A percentile compares a stretch with the other conserved stretches of the same genome.
Conservation (phyloP, 2,329 filamentous ascomycete genomes). For the Epicoccum nigrum region DNA sequence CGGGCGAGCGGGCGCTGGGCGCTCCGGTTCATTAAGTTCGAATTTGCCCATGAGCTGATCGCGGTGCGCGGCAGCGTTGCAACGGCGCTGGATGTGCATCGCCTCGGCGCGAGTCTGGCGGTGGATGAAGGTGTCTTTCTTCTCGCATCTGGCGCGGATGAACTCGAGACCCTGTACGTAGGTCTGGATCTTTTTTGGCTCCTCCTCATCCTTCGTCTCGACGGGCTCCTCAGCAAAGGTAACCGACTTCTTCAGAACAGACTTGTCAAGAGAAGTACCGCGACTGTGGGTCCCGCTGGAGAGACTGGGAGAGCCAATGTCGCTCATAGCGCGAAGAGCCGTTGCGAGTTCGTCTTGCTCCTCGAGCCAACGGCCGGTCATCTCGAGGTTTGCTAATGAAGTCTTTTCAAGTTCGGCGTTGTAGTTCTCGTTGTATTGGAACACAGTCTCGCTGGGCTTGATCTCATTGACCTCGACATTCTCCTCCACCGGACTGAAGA, state of each 20-base stretch:
- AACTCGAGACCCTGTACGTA: conserved; percentile 89
- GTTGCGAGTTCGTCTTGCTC: conserved; percentile 80
- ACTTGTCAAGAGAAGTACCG: conserved; percentile 45
- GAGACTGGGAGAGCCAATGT: conserved; percentile 49
- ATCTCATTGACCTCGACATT: conserved; percentile 60
- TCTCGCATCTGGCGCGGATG: conserved; percentile 68
- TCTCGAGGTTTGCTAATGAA: conserved; percentile 76
- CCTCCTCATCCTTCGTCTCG: conserved; percentile 32
- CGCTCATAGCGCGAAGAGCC: conserved; percentile 64
- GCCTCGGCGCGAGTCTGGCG: conserved; percentile 86
- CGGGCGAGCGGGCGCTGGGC: conserved; percentile 51
- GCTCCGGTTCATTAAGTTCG: conserved; percentile 65
- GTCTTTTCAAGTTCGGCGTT: conserved; percentile 72
- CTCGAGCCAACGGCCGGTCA: conserved; percentile 84
- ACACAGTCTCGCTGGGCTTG: conserved; percentile 67
- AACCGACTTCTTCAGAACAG: conserved; percentile 71
- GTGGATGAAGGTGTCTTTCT: conserved; percentile 81
- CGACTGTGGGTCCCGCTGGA: conserved; percentile 41
- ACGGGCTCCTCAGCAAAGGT: conserved; percentile 64
- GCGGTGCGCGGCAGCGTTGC: conserved; percentile 73
- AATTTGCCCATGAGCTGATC: conserved; percentile 86
- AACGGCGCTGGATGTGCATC: conserved; percentile 80
- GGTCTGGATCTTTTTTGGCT: conserved; percentile 66
- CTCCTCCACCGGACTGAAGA: conserved; percentile 44
- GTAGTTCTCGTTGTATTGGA: conserved; percentile 78